phyloP scores from a whole-genome alignment of 2,329 filamentous ascomycete genomes.

The Pseudogymnoascus sp. region DNA sequence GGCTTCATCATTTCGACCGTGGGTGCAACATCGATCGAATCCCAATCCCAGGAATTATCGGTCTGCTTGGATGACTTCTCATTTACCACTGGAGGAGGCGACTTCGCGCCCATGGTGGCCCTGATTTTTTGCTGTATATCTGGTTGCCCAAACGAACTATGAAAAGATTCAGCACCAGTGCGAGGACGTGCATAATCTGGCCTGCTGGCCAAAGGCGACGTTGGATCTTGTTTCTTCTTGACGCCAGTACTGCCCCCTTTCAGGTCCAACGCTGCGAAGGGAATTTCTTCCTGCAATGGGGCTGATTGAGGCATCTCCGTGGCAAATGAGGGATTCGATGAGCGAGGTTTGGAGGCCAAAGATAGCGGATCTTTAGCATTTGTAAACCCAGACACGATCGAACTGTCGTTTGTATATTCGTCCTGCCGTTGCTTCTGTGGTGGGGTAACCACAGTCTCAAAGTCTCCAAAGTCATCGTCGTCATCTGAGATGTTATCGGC shows the following conservation, averaged over 20 bases:
- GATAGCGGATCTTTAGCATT: neutral
- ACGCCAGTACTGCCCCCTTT: conserved; percentile 32
- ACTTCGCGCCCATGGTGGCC: neutral
- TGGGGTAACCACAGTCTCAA: conserved; percentile 45
- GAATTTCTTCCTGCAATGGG: conserved; percentile 46
- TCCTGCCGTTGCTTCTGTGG: conserved; percentile 14
- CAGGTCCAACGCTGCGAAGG: conserved; percentile 42
- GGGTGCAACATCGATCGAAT: neutral
- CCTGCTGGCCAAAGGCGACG: conserved; percentile 27
- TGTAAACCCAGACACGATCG: neutral
- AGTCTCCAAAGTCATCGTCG: conserved; percentile 60
- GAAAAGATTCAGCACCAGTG: neutral
- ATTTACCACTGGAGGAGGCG: neutral
- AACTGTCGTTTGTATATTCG: neutral
- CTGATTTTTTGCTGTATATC: conserved; percentile 17
- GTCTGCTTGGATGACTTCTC: neutral
- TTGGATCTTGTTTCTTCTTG: conserved; percentile 27
- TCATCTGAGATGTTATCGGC: conserved; percentile 38
- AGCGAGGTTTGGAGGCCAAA: neutral
- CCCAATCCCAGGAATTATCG: conserved; percentile 5
- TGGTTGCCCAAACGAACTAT: neutral
- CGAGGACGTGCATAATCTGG: conserved; percentile 21
- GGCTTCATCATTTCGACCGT: neutral
- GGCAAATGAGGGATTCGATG: neutral
- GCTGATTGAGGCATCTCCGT: conserved; percentile 38